Evolutionary conservation across 176 grass and related monocot species (phyloP), one percentile per base, ranked within the genome.

Genomic region (Aegilops umbellulata): DNA sequence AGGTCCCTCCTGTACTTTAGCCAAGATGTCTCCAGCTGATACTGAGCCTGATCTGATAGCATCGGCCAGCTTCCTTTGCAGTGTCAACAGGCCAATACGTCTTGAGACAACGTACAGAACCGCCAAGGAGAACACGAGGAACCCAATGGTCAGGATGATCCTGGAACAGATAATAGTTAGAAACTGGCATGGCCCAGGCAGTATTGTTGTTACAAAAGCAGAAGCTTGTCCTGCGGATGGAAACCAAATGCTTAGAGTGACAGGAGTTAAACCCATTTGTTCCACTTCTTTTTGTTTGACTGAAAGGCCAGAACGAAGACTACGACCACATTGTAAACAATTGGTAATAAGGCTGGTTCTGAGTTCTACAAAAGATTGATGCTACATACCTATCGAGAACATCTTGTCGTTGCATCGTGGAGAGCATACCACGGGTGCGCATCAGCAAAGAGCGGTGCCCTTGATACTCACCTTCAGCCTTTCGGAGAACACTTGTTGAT

Each of bases 391-490:
- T 92, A 84, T 98, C 92, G 89, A 98, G 87, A 86, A 98, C 88
- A 91, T 94, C 97, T 78, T 94, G 97, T 12, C 85, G 60, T 80
- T 88, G 89, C 97, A 98, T 96, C 6, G 79, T 91, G 64, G 97
- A 98, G 47, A 96, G 94, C 82, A 95, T 87, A 67, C 84, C 89
- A 49, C 92, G 84, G 22, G 94, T 94, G 16, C 84, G 92, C 89
- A 84, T 89, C 65, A 96, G 85, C 72, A 98, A 94, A 86, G 97
- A 92, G 32, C 76, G 86, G n/a, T 98, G 94, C 42, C 97, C 94
- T 74, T 98, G 93, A 84, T 98, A 98, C 85, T 95, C 93, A 53
- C 90, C 85, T 86, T 98, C 94, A 80, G 97, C 93, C 46, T 92
- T 86, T 30, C 35, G 73, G 27, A 98, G 88, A 69, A 95, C 94